A percentile compares a stretch with the other conserved stretches of the same genome.
These are phyloP conservation scores for Metschnikowia continentalis DNA, from an alignment of 805 yeast genomes.

Conservation along the genomic window DNA sequence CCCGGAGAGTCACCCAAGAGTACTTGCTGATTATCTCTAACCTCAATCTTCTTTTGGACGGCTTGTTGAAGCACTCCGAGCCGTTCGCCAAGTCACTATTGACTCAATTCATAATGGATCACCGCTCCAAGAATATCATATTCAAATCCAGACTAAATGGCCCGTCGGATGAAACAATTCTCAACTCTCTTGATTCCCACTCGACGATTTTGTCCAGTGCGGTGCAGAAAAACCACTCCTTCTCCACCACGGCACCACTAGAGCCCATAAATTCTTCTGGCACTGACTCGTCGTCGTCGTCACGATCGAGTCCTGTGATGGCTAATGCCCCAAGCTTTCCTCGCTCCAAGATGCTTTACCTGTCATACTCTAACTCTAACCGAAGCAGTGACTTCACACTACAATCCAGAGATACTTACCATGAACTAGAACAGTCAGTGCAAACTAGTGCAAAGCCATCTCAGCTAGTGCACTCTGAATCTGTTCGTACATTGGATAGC, in stretches of 20 bases:
- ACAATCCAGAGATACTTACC: background rate
- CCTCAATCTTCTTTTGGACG: background rate
- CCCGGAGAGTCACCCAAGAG: background rate
- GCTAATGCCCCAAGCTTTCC: background rate
- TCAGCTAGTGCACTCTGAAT: conserved; percentile 3
- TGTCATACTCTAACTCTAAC: conserved; percentile 13
- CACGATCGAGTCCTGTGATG: background rate
- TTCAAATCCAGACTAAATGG: background rate
- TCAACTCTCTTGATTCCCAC: background rate
- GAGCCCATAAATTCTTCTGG: background rate
- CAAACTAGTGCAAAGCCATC: background rate
- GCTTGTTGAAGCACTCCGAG: conserved; percentile 1
- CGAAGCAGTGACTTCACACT: conserved; percentile 1
- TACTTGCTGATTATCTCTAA: background rate
- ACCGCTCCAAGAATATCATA: background rate
- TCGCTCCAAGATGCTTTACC: conserved; percentile 13
- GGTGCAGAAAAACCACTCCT: conserved; percentile 3
- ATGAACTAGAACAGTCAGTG: background rate
- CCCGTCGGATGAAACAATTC: background rate
- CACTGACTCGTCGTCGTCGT: background rate
- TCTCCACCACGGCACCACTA: conserved; percentile 8
- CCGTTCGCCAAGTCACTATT: background rate
- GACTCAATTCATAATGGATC: conserved; percentile 1
- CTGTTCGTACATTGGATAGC: conserved; percentile 5
- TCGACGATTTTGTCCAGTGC: background rate